These are phyloP conservation scores for Cladosporium sp. DNA, from an alignment of 2,329 filamentous ascomycete genomes.

Conservation along the genomic window DNA sequence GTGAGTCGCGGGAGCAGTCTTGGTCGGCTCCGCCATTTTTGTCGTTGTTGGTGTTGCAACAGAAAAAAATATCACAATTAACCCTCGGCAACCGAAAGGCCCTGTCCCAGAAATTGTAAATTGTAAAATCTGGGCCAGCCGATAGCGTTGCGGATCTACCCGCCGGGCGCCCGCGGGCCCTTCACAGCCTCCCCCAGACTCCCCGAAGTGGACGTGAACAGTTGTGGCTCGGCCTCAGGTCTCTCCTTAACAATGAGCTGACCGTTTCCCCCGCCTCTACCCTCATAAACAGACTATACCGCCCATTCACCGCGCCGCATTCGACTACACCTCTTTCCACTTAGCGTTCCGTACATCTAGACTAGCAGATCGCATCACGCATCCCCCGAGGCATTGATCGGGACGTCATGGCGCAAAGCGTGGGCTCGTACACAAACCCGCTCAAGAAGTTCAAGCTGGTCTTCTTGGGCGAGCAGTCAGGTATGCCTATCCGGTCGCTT, in stretches of 20 bases:
- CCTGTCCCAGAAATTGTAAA: not conserved
- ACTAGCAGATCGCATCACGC: not conserved
- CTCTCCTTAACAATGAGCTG: not conserved
- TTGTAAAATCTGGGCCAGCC: slow-evolving; percentile 1
- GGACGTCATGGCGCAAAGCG: slow-evolving; percentile 68
- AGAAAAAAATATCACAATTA: not conserved
- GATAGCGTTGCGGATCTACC: slow-evolving; percentile 4
- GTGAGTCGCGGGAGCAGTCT: slow-evolving; percentile 66
- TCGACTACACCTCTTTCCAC: not conserved
- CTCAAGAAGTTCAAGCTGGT: slow-evolving; percentile 99
- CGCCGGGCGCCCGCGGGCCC: not conserved
- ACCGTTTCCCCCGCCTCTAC: not conserved
- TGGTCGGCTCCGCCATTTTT: slow-evolving; percentile 39
- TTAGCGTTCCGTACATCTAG: not conserved
- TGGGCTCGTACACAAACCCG: slow-evolving; percentile 93
- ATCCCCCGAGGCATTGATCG: too few relatives aligned
- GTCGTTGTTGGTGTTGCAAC: not conserved
- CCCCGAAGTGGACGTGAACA: not conserved
- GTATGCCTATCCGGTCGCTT: slow-evolving; percentile 46
- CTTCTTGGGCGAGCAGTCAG: slow-evolving; percentile 96
- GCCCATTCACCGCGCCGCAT: not conserved
- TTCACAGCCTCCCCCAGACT: not conserved
- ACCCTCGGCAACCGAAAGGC: not conserved
- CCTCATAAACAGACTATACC: not conserved
- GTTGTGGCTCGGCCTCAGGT: not conserved